Conservation (phyloP, 2,329 filamentous ascomycete species). For the Penicillium decumbens region DNA sequence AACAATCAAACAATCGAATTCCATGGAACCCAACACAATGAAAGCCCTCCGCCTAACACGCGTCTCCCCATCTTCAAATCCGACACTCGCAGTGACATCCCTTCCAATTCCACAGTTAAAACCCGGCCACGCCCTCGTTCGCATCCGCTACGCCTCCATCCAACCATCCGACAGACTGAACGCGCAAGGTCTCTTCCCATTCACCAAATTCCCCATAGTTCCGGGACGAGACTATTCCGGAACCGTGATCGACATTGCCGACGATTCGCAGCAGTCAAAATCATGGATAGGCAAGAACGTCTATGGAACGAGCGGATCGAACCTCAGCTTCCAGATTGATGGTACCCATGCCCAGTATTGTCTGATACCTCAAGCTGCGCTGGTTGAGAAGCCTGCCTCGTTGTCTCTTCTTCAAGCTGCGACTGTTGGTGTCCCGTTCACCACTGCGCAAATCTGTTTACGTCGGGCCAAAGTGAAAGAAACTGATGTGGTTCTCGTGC, state of each 20-base stretch:
- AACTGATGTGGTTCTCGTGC: slow-evolving; percentile 27
- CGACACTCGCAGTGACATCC: neutral
- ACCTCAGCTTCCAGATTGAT: slow-evolving; percentile 23
- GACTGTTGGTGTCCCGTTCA: slow-evolving; percentile 27
- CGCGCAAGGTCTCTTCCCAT: slow-evolving; percentile 29
- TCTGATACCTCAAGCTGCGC: slow-evolving; percentile 13
- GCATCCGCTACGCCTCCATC: slow-evolving; percentile 26
- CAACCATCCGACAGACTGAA: slow-evolving; percentile 32
- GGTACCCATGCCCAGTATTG: slow-evolving; percentile 28
- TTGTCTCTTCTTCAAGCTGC: slow-evolving; percentile 26
- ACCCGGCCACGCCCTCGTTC: slow-evolving; percentile 23
- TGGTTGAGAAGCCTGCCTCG: slow-evolving; percentile 20
- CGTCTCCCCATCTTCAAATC: neutral
- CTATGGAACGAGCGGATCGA: slow-evolving; percentile 29
- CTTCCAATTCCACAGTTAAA: slow-evolving; percentile 16
- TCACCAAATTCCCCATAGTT: slow-evolving; percentile 25
- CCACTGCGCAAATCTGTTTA: slow-evolving; percentile 24
- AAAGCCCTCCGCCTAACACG: slow-evolving; percentile 10
- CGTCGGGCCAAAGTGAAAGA: slow-evolving; percentile 16
- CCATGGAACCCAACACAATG: slow-evolving; percentile 8
- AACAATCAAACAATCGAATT: neutral
- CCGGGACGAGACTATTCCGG: slow-evolving; percentile 34
- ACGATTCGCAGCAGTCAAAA: slow-evolving; percentile 9
- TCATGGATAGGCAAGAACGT: slow-evolving; percentile 25
- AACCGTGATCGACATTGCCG: slow-evolving; percentile 19